Percentiles rank a stretch among this genome's conserved stretches.
Conservation (phyloP, 2,329 filamentous ascomycete species). For the Colletotrichum australisinense region DNA sequence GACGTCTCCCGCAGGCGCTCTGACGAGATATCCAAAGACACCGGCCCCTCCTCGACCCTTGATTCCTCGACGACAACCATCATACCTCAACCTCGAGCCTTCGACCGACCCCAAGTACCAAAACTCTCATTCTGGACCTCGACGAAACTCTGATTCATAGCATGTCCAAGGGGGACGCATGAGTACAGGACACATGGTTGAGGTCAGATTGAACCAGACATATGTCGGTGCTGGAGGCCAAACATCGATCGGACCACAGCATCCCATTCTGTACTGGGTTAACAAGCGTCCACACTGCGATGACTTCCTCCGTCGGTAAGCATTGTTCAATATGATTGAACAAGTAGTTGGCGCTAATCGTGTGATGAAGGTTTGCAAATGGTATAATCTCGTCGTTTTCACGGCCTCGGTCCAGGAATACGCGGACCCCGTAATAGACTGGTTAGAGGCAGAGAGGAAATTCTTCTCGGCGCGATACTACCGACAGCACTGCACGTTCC, state of each 20-base stretch:
- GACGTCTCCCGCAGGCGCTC: conserved; percentile 80
- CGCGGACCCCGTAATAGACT: conserved; percentile 98
- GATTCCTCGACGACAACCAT: conserved; percentile 89
- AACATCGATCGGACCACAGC: conserved; percentile 80
- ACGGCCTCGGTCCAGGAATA: conserved; percentile 99
- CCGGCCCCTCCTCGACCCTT: conserved; percentile 90
- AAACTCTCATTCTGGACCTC: conserved; percentile 93
- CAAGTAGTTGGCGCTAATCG: not conserved
- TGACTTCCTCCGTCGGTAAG: conserved; percentile 88
- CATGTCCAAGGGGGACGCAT: conserved; percentile 94
- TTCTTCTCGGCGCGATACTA: conserved; percentile 96
- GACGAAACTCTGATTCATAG: conserved; percentile 99
- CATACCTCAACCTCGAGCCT: conserved; percentile 76
- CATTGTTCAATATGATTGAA: not conserved
- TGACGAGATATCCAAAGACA: conserved; percentile 91
- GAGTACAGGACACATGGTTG: conserved; percentile 98
- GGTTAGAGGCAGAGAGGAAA: conserved; percentile 96
- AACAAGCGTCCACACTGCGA: conserved; percentile 98
- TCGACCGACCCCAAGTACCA: conserved; percentile 69
- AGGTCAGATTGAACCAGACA: conserved; percentile 87
- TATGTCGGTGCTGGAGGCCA: conserved; percentile 75
- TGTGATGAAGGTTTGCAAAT: conserved; percentile 80
- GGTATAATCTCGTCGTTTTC: conserved; percentile 97
- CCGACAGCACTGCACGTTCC: conserved; percentile 94
- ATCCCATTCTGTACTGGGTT: conserved; percentile 98